Evolutionary conservation across 108 stramenopile species (phyloP), one percentile per base, ranked within the genome.

Genomic region (Cyclostephanos invisitatus): DNA sequence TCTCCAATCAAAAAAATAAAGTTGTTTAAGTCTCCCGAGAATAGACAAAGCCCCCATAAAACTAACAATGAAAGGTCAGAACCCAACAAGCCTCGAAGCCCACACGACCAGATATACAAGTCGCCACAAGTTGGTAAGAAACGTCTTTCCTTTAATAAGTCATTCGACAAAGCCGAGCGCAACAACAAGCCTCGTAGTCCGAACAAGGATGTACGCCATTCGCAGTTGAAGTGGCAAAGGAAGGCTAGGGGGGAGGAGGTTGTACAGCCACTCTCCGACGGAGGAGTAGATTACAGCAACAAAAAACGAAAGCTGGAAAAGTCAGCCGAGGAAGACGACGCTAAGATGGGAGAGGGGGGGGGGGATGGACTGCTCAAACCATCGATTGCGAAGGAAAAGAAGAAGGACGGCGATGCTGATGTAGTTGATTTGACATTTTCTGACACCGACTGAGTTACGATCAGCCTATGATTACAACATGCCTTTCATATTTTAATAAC

Each of bases 401-500:
- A 51, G 7, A 62, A 36, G 62, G 51, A 70, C 3, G 46, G 4
- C 2, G 25, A 66, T 40, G 17, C n/a, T 49, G 20, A 7, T 53
- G 51, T 59, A 22, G 63, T 74, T 48, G 73, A 74, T 46, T 66
- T 74, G 73, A 58, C 55, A 0, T 53, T 66, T 57, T 25, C 22
- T 59, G 73, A 74, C 42, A 63, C 32, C 28, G 71, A 72, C 44
- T 64, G 62, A 46, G 62, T 35, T 35, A 59, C 62, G 62, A 72
- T 46, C 21, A 42, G 8, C 48, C 27, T 55, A 55, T 55, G 12
- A 11, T 40, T 40, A 4, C 32, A 32, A 4, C 32, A 32, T 40
- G 40, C 11, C 40, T 11, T 40, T 1, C 40, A 40, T 40, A 11
- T 40, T 40, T 40, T 8, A 7, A 40, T 11, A 8, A 11, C 7